Evolutionary conservation across 1,284 basidiomycete genomes (phyloP).

Genomic region (Sanguinoderma infundibulare): DNA sequence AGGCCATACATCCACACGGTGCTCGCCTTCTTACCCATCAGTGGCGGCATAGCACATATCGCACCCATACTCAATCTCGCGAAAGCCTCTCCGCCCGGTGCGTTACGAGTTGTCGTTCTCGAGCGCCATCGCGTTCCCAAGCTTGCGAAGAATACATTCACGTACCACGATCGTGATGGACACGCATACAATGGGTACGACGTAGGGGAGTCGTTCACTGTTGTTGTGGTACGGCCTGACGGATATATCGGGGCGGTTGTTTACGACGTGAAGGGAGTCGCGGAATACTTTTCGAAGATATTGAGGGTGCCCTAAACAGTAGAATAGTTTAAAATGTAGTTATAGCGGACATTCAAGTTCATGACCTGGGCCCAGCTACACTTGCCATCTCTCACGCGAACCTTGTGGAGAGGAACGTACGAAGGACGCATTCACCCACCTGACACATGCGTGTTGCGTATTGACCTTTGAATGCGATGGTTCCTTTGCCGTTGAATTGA

Average conservation of each 20-base stretch:
- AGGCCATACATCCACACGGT: constrained; percentile 31
- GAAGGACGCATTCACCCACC: too few species aligned
- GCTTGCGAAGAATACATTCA: not conserved
- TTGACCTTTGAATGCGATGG: too few species aligned
- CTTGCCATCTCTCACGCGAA: too few species aligned
- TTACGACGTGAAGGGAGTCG: constrained; percentile 14
- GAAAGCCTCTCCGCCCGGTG: not conserved
- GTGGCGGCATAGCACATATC: not conserved
- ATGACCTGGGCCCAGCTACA: too few species aligned
- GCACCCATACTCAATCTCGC: not conserved
- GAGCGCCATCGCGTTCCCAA: constrained; percentile 2
- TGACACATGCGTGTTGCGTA: too few species aligned
- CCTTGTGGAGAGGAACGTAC: too few species aligned
- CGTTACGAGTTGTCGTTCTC: constrained; percentile 16
- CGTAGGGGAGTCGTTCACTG: constrained; percentile 12
- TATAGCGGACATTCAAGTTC: too few species aligned
- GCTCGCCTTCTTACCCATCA: constrained; percentile 28
- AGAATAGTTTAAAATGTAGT: too few species aligned
- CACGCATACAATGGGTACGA: constrained; percentile 25
- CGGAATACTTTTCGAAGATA: constrained; percentile 24
- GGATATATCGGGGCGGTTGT: constrained; percentile 31
- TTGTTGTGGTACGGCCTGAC: constrained; percentile 33
- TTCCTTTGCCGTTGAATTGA: too few species aligned
- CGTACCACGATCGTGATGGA: constrained; percentile 22
- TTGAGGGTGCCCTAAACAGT: not conserved